phyloP scores from a whole-genome alignment of 208 protist species.

The Trypanosoma rangeli region DNA sequence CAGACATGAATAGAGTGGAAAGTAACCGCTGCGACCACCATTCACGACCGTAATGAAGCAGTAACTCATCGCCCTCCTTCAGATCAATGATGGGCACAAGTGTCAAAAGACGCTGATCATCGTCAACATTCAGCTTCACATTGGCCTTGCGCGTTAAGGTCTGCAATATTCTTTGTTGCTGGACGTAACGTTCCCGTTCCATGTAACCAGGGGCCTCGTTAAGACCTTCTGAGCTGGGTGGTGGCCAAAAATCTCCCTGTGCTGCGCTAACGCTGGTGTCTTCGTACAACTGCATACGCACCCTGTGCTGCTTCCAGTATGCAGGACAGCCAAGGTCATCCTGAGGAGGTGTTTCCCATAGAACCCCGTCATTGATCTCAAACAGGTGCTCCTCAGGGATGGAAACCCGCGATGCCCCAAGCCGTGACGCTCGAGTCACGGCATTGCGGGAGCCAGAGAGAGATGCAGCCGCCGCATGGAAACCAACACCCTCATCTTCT shows the following conservation, averaged over 20 bases:
- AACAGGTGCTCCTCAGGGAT: constrained; percentile 82
- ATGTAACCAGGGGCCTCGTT: constrained; percentile 3
- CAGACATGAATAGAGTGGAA: constrained; percentile 51
- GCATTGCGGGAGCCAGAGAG: too few species aligned
- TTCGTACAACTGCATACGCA: constrained; percentile 76
- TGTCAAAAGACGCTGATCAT: constrained; percentile 47
- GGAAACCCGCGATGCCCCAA: constrained; percentile 22
- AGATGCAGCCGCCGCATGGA: neutral
- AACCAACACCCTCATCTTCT: constrained; percentile 5
- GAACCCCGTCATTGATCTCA: constrained; percentile 80
- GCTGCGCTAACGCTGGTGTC: constrained; percentile 33
- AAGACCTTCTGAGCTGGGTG: constrained; percentile 7
- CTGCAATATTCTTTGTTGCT: constrained; percentile 38
- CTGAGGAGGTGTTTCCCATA: constrained; percentile 58
- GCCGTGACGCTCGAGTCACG: neutral
- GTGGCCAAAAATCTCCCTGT: constrained; percentile 32
- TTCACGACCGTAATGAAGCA: constrained; percentile 84
- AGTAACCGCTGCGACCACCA: constrained; percentile 86
- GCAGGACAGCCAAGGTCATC: constrained; percentile 59
- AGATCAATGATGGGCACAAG: constrained; percentile 67
- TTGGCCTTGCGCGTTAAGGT: constrained; percentile 71
- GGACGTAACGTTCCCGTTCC: constrained; percentile 33
- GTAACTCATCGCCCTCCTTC: constrained; percentile 66
- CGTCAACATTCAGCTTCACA: constrained; percentile 53
- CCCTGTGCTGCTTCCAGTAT: constrained; percentile 64